A percentile compares a stretch with the other conserved stretches of the same genome.
Evolutionary conservation across 768 basidiomycete species (phyloP).

Genomic region (Boletus bicolor): DNA sequence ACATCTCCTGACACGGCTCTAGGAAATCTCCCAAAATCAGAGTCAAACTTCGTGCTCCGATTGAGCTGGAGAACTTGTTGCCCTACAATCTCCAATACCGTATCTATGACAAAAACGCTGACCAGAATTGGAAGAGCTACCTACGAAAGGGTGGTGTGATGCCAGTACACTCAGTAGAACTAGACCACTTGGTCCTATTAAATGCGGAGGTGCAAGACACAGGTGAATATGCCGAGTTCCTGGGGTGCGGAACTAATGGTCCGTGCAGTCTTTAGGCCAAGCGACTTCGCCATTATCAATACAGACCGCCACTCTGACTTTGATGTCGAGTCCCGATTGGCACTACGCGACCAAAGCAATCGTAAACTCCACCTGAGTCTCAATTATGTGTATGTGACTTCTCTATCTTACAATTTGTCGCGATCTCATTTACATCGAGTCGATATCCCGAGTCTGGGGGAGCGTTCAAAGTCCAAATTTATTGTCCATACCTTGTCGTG

Average conservation of each 20-base stretch:
- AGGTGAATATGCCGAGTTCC: conserved; percentile 41
- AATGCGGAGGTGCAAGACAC: conserved; percentile 92
- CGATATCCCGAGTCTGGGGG: conserved; percentile 88
- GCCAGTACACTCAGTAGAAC: conserved; percentile 94
- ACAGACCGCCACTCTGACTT: conserved; percentile 90
- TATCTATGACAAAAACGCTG: conserved; percentile 94
- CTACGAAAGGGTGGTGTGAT: conserved; percentile 90
- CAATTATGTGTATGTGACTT: conserved; percentile 80
- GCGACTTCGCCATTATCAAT: conserved; percentile 97
- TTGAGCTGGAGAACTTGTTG: conserved; percentile 93
- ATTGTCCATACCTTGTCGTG: conserved; percentile 82
- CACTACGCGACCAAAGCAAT: conserved; percentile 67
- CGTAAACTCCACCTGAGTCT: conserved; percentile 77
- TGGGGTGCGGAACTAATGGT: background rate
- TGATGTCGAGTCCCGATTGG: conserved; percentile 70
- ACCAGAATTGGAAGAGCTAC: conserved; percentile 94
- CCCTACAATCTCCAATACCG: conserved; percentile 94
- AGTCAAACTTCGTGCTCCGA: conserved; percentile 83
- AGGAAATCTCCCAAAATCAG: conserved; percentile 86
- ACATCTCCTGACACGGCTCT: conserved; percentile 8
- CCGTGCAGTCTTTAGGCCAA: conserved; percentile 76
- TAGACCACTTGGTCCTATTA: conserved; percentile 83
- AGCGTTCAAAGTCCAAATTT: conserved; percentile 94
- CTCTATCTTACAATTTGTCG: background rate
- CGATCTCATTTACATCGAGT: conserved; percentile 32